These are phyloP conservation scores for Ogataea hybrid DNA, from an alignment of 1,139 yeast genomes.

Conservation along the genomic window DNA sequence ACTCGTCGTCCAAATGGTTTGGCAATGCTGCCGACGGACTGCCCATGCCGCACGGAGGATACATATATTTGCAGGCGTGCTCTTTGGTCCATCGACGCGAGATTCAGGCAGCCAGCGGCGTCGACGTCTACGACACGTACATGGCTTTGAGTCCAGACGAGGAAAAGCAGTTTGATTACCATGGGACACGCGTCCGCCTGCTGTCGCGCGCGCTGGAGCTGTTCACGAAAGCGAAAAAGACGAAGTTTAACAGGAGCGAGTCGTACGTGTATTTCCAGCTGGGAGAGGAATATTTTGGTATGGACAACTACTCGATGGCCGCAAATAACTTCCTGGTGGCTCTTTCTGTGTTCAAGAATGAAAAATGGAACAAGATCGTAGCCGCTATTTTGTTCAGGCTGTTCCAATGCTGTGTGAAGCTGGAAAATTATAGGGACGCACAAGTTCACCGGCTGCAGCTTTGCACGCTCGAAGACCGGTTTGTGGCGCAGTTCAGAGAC, in stretches of 20 bases:
- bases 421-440: constrained; percentile 33
- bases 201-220: constrained; percentile 37
- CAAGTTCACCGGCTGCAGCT: constrained; percentile 32
- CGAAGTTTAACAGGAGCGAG: constrained; percentile 35
- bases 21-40: constrained; percentile 19
- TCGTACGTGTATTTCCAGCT: constrained; percentile 46
- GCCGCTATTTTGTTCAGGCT: constrained; percentile 32
- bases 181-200: constrained; percentile 31
- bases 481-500: constrained; percentile 5
- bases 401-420: constrained; percentile 33
- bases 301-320: constrained; percentile 40
- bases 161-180: constrained; percentile 26
- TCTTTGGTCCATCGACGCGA: constrained; percentile 30
- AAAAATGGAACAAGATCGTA: constrained; percentile 33
- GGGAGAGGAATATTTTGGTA: constrained; percentile 43
- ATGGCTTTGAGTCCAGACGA: constrained; percentile 27
- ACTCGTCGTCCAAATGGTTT: constrained; percentile 27
- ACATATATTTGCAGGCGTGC: constrained; percentile 41
- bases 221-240: constrained; percentile 34
- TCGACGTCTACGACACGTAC: constrained; percentile 25
- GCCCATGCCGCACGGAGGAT: constrained; percentile 47
- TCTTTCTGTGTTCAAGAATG: constrained; percentile 33
- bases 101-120: constrained; percentile 11
- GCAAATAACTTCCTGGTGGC: constrained; percentile 39
- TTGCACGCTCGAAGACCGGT: constrained; percentile 17